Conservation (phyloP, 306 rosid genomes). For the Dryas drummondii region DNA sequence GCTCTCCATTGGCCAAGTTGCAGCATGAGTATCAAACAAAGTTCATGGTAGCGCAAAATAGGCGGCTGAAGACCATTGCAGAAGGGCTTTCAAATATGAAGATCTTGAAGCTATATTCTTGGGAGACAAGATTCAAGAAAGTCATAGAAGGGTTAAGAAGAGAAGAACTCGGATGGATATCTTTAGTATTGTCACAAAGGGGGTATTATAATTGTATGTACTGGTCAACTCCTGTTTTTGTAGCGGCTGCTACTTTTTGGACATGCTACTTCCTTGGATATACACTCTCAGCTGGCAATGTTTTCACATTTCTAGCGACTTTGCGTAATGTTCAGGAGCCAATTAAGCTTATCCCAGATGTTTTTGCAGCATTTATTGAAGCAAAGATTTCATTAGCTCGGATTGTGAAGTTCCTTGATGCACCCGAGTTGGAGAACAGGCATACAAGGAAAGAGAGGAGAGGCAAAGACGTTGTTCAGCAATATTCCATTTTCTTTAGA, state of each 20-base stretch:
- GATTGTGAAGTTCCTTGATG: constrained; percentile 30
- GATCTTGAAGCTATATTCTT: constrained; percentile 34
- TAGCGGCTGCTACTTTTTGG: constrained; percentile 26
- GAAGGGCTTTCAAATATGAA: constrained; percentile 35
- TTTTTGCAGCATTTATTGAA: constrained; percentile 33
- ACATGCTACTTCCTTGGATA: constrained; percentile 26
- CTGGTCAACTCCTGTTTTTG: constrained; percentile 27
- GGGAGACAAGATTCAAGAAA: constrained; percentile 33
- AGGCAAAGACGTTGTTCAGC: constrained; percentile 14
- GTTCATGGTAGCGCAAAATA: constrained; percentile 30
- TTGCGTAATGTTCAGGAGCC: constrained; percentile 32
- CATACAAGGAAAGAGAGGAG: constrained; percentile 1
- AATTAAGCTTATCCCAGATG: constrained; percentile 24
- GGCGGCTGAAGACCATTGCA: constrained; percentile 22
- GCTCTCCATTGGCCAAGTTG: constrained; percentile 29
- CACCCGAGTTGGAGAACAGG: constrained; percentile 28
- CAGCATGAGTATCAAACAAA: constrained; percentile 33
- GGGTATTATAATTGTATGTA: constrained; percentile 18
- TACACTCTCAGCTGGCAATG: constrained; percentile 22
- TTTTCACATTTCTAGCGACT: constrained; percentile 30
- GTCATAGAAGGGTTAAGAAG: constrained; percentile 20
- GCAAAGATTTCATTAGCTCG: constrained; percentile 28
- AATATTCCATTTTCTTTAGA: constrained; percentile 2
- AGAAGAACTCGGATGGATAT: constrained; percentile 25
- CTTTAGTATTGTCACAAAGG: constrained; percentile 15